phyloP scores from a whole-genome alignment of 2,329 filamentous ascomycete genomes.

The Phoma sp. region DNA sequence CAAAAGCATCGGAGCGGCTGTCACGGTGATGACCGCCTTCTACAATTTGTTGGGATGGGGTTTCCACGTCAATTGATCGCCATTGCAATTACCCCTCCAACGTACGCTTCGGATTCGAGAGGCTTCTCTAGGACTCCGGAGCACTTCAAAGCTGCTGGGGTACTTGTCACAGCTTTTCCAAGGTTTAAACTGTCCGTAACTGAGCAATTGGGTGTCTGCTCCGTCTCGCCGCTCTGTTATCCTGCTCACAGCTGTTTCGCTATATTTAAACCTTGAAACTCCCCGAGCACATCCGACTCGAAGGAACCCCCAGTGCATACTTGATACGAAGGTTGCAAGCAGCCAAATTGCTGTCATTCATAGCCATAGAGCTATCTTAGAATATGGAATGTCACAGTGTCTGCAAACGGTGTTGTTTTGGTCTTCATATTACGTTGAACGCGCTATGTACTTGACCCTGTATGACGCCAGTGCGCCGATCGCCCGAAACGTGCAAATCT shows the following conservation, averaged over 20 bases:
- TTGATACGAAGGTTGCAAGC: background rate
- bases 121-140: background rate
- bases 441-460: constrained; percentile 19
- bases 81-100: constrained; percentile 9
- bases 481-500: constrained; percentile 8
- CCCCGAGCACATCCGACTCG: background rate
- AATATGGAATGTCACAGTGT: background rate
- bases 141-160: background rate
- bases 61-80: constrained; percentile 13
- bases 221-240: background rate
- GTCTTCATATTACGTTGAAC: constrained; percentile 17
- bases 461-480: constrained; percentile 21
- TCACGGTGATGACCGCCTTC: constrained; percentile 16
- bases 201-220: background rate
- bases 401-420: constrained; percentile 13
- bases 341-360: background rate
- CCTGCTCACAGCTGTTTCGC: background rate
- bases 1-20: constrained; percentile 27
- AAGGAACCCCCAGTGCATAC: background rate
- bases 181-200: background rate
- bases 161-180: background rate
- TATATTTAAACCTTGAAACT: background rate
- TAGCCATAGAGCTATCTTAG: background rate
- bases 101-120: constrained; percentile 5
- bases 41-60: constrained; percentile 16